A percentile compares a stretch with the other conserved stretches of the same genome.
Conservation (phyloP, 129 eudicot genomes). For the Cynara cardunculus region DNA sequence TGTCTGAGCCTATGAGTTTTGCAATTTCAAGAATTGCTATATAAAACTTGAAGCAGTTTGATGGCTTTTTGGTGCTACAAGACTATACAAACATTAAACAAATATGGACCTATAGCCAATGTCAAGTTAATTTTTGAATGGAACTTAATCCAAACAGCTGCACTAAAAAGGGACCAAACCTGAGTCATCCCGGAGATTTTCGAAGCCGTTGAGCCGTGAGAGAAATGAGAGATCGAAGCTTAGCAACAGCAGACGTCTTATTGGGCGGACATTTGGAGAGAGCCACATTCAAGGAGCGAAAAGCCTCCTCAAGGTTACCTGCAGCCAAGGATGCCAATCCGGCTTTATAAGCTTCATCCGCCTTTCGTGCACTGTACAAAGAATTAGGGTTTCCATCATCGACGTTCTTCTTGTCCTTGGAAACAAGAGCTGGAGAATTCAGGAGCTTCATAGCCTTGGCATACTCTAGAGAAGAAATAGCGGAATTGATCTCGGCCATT, state of each 20-base stretch:
- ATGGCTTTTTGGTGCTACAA: background rate
- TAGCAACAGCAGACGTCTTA: slow-evolving; percentile 54
- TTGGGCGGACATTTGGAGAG: slow-evolving; percentile 82
- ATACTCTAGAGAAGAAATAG: slow-evolving; percentile 65
- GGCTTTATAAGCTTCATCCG: slow-evolving; percentile 70
- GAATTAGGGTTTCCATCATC: slow-evolving; percentile 29
- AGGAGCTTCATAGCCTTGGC: slow-evolving; percentile 46
- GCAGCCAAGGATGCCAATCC: slow-evolving; percentile 63
- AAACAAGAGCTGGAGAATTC: slow-evolving; percentile 21
- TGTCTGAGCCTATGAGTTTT: background rate
- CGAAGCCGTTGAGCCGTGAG: slow-evolving; percentile 49
- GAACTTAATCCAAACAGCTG: background rate
- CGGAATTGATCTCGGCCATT: slow-evolving; percentile 76
- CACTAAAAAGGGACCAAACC: slow-evolving; percentile 11
- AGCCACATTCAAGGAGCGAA: slow-evolving; percentile 51
- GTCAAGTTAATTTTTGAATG: background rate
- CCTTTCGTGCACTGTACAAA: slow-evolving; percentile 48
- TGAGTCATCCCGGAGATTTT: slow-evolving; percentile 34
- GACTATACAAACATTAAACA: background rate
- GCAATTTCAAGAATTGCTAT: background rate
- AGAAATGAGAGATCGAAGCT: slow-evolving; percentile 67
- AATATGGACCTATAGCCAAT: background rate
- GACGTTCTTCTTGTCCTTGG: slow-evolving; percentile 25
- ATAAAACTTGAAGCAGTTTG: background rate
- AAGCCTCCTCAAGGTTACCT: slow-evolving; percentile 66